These are phyloP conservation scores for Taiwanofungus camphoratus DNA, from an alignment of 1,284 basidiomycete species.

Conservation along the genomic window DNA sequence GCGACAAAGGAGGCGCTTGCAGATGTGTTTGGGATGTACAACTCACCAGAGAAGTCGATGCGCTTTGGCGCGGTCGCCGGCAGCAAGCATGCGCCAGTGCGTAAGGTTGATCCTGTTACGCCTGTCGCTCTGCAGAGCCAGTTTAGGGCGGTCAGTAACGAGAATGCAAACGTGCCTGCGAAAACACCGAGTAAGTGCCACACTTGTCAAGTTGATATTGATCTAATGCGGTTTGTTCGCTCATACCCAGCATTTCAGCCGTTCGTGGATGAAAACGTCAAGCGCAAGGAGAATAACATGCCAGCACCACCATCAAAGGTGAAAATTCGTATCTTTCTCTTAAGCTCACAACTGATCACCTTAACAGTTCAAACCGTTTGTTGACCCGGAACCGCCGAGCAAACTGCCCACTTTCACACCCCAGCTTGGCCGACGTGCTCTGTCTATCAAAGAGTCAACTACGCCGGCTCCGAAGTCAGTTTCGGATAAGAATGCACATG, in stretches of 20 bases:
- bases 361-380: conserved; percentile 22
- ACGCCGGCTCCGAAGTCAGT: conserved; percentile 11
- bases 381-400: conserved; percentile 22
- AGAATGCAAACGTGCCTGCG: conserved; percentile 27
- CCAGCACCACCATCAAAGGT: conserved; percentile 41
- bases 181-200: conserved; percentile 12
- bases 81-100: conserved; percentile 66
- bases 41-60: conserved; percentile 77
- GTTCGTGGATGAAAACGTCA: conserved; percentile 53
- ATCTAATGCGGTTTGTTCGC: conserved; percentile 2
- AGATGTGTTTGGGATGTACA: conserved; percentile 94
- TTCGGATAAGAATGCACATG: conserved; percentile 27
- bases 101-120: conserved; percentile 48
- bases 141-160: conserved; percentile 20
- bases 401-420: conserved; percentile 24
- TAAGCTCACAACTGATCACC: neutral
- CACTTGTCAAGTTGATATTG: neutral
- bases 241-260: conserved; percentile 28
- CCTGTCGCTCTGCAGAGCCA: conserved; percentile 28
- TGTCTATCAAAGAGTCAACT: conserved; percentile 32
- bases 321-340: conserved; percentile 5
- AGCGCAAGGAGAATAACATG: conserved; percentile 41
- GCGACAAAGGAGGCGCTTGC: conserved; percentile 87
- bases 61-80: conserved; percentile 41
- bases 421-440: conserved; percentile 30